phyloP scores from a whole-genome alignment of 169 alveolate genomes.

The Plasmodium berghei region DNA sequence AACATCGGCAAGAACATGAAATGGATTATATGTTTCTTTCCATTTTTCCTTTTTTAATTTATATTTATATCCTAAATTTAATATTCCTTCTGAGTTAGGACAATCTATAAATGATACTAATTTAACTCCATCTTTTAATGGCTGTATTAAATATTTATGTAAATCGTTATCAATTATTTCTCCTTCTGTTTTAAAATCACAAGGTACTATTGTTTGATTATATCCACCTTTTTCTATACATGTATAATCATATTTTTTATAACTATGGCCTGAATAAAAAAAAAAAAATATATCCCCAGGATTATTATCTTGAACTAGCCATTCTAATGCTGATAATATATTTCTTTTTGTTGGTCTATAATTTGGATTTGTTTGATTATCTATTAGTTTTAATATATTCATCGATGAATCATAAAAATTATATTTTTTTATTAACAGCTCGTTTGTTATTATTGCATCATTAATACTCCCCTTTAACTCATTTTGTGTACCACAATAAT shows the following conservation, averaged over 20 bases:
- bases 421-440: conserved; percentile 72
- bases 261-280: conserved; percentile 84
- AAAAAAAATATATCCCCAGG: conserved; percentile 84
- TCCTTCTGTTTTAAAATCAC: conserved; percentile 75
- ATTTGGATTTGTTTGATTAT: conserved; percentile 33
- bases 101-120: conserved; percentile 83
- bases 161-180: conserved; percentile 79
- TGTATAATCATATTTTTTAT: conserved; percentile 62
- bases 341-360: conserved; percentile 60
- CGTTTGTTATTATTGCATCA: conserved; percentile 78
- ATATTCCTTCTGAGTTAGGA: conserved; percentile 75
- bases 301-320: conserved; percentile 76
- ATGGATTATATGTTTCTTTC: conserved; percentile 62
- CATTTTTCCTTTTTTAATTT: conserved; percentile 47
- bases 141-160: conserved; percentile 55
- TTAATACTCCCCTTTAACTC: conserved; percentile 83
- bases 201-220: conserved; percentile 84
- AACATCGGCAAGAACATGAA: conserved; percentile 64
- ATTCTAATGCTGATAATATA: conserved; percentile 57
- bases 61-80: conserved; percentile 58
- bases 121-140: conserved; percentile 78
- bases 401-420: conserved; percentile 55
- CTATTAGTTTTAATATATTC: conserved; percentile 39
- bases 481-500: conserved; percentile 79
- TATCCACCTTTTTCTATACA: conserved; percentile 79